Evolutionary conservation across 257 asterid species (phyloP).

Genomic region (Solanum paucissectum): DNA sequence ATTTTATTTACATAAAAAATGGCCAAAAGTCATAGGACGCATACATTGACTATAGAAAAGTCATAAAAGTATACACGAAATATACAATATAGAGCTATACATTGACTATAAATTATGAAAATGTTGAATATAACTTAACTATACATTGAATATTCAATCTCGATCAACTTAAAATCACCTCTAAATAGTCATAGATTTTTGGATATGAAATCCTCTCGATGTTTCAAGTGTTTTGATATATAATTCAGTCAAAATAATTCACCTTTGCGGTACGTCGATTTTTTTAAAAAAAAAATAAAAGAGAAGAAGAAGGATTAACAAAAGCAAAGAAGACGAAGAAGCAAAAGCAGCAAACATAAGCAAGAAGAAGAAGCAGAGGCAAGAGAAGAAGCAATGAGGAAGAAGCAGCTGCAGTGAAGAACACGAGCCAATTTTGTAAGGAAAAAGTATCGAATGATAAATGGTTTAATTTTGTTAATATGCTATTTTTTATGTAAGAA

Average conservation of each 20-base stretch:
- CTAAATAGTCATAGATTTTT: not conserved
- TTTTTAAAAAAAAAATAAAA: no score
- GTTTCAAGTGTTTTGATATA: not conserved
- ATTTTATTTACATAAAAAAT: no score
- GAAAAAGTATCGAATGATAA: not conserved
- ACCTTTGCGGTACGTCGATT: no score
- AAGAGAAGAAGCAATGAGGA: no score
- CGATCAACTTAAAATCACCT: not conserved
- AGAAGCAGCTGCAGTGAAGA: not conserved
- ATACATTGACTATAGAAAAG: not conserved
- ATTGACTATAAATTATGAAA: not conserved
- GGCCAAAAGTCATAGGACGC: no score
- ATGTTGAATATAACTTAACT: not conserved
- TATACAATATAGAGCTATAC: no score
- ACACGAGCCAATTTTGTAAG: not conserved
- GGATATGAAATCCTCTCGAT: not conserved
- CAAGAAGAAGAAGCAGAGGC: no score
- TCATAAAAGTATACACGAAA: not conserved
- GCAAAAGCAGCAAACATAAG: no score
- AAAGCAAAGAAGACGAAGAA: not conserved
- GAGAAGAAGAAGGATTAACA: not conserved
- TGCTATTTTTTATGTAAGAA: no score
- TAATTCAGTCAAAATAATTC: not conserved
- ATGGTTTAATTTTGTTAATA: no score
- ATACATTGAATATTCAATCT: not conserved